Base-by-base conservation (phyloP, 768 basidiomycete species). In the Auricularia sp. region DNA sequence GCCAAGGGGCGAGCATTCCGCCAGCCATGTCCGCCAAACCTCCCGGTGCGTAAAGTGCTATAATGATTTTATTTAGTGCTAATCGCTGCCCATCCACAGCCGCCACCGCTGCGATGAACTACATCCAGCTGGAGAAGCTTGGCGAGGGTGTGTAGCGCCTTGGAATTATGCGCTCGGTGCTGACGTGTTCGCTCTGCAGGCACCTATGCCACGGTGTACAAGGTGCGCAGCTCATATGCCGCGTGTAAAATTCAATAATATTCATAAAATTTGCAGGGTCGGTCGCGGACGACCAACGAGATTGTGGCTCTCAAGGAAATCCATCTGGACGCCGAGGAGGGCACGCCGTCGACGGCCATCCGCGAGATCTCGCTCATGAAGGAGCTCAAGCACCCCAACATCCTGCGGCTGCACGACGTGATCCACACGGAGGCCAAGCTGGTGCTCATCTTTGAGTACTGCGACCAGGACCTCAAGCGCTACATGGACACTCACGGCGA, bases 321-420 rank as follows among this genome's bases (percentile, higher is more conserved):
- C 69, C 95, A 98, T 72, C 89, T 99, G 66, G 97, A 99, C 80
- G 92, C 97, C 3, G 97, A 99, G 77, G 97, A 99, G 78, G 97
- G 97, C 42, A 99, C 97, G 0, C 97, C 97, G 39, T 94, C 92
- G 58, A 99, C 97, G 10, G 97, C 97, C 64, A 99, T 99, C 75
- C 89, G 97, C 61, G 97, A 99, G 81, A 98, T 99, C 71, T 95
- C 92, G 51, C 84, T 98, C 69, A 98, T 98, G 95, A 98, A 99
- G 75, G 97, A 99, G 74, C 87, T 99, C 72, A 97, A 97, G 76
- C 97, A 99, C 71, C 88, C 92, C 79, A 99, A 99, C 79, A 96
- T 99, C 73, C 93, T 99, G 73, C 87, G 96, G 71, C 85, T 99
- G 21, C 89, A 98, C 79, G 97, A 98, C 75, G 97, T 99, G 61